Percentiles rank a stretch among this genome's conserved stretches.
phyloP scores from a whole-genome alignment of 2,329 filamentous ascomycete genomes.

The Penicillium hordei region DNA sequence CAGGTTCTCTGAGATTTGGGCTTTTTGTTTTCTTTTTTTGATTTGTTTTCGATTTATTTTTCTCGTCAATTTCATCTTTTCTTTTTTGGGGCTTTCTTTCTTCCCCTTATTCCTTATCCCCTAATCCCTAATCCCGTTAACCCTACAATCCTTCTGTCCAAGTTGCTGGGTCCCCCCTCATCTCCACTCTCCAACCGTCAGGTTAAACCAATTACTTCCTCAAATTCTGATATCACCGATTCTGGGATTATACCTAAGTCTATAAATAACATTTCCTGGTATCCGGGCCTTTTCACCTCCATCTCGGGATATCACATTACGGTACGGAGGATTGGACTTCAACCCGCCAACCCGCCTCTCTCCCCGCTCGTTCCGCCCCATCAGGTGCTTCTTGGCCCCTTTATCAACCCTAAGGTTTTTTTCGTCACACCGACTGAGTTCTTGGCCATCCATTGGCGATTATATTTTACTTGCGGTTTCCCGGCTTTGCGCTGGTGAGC shows the following conservation, averaged over 20 bases:
- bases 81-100: not conserved
- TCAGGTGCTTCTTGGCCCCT: slow-evolving; percentile 3
- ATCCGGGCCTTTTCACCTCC: not conserved
- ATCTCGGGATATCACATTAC: not conserved
- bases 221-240: not conserved
- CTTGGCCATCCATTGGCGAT: slow-evolving; percentile 6
- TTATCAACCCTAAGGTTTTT: not conserved
- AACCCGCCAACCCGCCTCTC: not conserved
- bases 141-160: slow-evolving; percentile 5
- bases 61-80: not conserved
- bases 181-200: slow-evolving; percentile 11
- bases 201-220: slow-evolving; percentile 1
- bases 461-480: slow-evolving; percentile 18
- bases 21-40: not conserved
- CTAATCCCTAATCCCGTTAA: not conserved
- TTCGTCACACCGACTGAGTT: slow-evolving; percentile 15
- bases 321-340: not conserved
- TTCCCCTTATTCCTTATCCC: not conserved
- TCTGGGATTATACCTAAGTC: not conserved
- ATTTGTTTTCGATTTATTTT: not conserved
- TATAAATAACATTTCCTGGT: slow-evolving; percentile 4
- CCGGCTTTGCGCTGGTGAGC: slow-evolving; percentile 2
- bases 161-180: slow-evolving; percentile 9
- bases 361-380: slow-evolving; percentile 7
- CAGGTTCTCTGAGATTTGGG: slow-evolving; percentile 15